Conservation (phyloP, 2,329 filamentous ascomycete genomes). For the Xylariaceae sp. region DNA sequence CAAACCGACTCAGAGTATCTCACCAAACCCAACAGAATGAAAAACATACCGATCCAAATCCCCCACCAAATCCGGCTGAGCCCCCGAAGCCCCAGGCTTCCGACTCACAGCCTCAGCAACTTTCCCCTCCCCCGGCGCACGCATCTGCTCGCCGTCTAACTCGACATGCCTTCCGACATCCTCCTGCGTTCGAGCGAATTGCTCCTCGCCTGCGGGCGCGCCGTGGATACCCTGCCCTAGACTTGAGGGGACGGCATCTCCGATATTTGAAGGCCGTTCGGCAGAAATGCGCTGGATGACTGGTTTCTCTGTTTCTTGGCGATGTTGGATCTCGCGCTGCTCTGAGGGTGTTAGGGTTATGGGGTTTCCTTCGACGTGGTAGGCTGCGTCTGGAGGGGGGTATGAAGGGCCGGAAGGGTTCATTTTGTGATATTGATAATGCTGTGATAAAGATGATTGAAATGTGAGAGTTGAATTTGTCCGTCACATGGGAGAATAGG, state of each 20-base stretch:
- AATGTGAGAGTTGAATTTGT: neutral
- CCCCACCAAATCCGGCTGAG: constrained; percentile 29
- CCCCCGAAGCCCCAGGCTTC: constrained; percentile 28
- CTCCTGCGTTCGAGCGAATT: constrained; percentile 20
- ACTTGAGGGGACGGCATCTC: constrained; percentile 27
- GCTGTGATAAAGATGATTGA: no score
- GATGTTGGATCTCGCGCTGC: constrained; percentile 15
- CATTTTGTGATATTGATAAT: constrained; percentile 13
- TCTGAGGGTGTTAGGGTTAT: constrained; percentile 27
- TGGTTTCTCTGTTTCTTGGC: constrained; percentile 9
- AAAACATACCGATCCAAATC: constrained; percentile 30
- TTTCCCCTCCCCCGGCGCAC: constrained; percentile 27
- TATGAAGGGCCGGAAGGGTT: constrained; percentile 28
- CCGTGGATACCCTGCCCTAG: constrained; percentile 27
- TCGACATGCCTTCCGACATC: constrained; percentile 23
- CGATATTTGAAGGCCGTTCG: constrained; percentile 15
- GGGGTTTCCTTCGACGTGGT: constrained; percentile 27
- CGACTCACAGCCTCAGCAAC: constrained; percentile 26
- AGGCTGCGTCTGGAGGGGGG: constrained; percentile 25
- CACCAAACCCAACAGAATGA: no score
- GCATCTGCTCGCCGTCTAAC: constrained; percentile 31
- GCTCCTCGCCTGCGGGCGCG: constrained; percentile 25
- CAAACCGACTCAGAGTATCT: neutral
- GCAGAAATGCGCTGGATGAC: constrained; percentile 25
- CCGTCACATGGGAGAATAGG: neutral